Evolutionary conservation across 2,329 filamentous ascomycete species (phyloP).

Genomic region (Curvularia spicifera): DNA sequence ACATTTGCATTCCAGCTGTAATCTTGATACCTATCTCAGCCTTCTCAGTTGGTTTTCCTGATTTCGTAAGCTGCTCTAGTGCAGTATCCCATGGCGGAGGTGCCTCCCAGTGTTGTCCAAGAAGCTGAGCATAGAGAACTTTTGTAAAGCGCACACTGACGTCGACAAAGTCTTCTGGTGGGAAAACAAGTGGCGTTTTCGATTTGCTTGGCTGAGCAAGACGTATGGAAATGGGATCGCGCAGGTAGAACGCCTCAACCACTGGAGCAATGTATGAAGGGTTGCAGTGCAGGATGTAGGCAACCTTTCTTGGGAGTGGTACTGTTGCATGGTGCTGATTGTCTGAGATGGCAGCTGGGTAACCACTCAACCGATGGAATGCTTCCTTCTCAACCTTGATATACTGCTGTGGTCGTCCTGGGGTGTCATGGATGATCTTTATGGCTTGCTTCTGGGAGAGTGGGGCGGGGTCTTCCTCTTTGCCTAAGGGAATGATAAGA

Average conservation of each 20-base stretch:
- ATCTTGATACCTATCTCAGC: constrained; percentile 86
- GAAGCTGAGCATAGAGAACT: constrained; percentile 88
- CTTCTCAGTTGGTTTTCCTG: constrained; percentile 48
- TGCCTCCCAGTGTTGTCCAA: constrained; percentile 78
- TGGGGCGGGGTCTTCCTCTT: constrained; percentile 35
- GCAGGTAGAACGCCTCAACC: constrained; percentile 89
- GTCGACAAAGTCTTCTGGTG: constrained; percentile 78
- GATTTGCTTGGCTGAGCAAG: constrained; percentile 65
- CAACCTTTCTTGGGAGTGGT: constrained; percentile 80
- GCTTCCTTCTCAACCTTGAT: constrained; percentile 82
- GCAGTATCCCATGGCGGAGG: constrained; percentile 63
- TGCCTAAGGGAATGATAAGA: constrained; percentile 69
- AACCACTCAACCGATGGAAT: constrained; percentile 85
- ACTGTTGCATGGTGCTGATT: constrained; percentile 78
- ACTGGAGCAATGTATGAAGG: constrained; percentile 81
- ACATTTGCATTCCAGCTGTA: constrained; percentile 88
- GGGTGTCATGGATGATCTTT: constrained; percentile 62
- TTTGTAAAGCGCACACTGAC: constrained; percentile 83
- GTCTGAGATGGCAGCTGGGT: constrained; percentile 74
- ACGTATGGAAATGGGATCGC: constrained; percentile 78
- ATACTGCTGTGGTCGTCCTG: constrained; percentile 70
- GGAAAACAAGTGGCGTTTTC: constrained; percentile 64
- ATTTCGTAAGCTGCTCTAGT: constrained; percentile 37
- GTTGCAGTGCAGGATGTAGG: constrained; percentile 75
- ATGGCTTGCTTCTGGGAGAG: constrained; percentile 72